Percentiles rank a stretch among this genome's conserved stretches.
Evolutionary conservation across 305 asterid genomes (phyloP).

Genomic region (Fraxinus sp.): DNA sequence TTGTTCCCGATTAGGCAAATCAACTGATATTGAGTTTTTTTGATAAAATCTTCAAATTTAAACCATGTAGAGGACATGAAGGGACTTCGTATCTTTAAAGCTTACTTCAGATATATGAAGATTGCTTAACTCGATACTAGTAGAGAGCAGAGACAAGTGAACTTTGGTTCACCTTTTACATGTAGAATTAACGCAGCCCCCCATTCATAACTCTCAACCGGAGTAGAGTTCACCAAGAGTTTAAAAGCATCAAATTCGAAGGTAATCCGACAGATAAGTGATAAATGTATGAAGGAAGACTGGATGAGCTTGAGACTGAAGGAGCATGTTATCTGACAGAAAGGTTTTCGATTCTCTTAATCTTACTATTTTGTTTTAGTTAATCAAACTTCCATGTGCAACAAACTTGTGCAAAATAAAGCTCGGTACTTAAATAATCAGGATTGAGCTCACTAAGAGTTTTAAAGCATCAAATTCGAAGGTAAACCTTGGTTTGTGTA

Average conservation of each 20-base stretch:
- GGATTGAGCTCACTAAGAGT: background rate
- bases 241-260: background rate
- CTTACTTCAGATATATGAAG: background rate
- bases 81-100: background rate
- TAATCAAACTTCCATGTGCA: background rate
- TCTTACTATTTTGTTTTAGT: background rate
- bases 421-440: background rate
- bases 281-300: background rate
- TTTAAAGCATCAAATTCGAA: background rate
- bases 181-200: background rate
- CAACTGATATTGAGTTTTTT: background rate
- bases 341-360: background rate
- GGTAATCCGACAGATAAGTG: background rate
- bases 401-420: background rate
- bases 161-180: background rate
- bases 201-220: background rate
- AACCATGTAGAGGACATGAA: background rate
- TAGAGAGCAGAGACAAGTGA: background rate
- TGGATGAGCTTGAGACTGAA: background rate
- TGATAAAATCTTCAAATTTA: background rate
- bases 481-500: background rate
- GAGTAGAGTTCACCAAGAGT: background rate
- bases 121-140: background rate
- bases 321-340: background rate
- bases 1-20: background rate